phyloP scores from a whole-genome alignment of 768 basidiomycete genomes.

The Cyclocybe cylindracea region DNA sequence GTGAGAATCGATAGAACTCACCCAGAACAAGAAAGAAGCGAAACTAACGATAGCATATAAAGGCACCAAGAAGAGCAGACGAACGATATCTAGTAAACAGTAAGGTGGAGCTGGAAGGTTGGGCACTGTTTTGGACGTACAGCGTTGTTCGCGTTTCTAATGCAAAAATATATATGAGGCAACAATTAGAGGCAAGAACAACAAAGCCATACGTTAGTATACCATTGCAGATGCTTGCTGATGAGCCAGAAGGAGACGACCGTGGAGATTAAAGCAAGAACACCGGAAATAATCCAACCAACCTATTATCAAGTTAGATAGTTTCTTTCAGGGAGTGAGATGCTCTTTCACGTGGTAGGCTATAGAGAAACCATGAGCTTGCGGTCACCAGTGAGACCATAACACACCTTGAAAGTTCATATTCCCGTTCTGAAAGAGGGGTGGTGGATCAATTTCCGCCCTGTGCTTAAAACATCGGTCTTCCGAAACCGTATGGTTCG shows the following conservation, averaged over 20 bases:
- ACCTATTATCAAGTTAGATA: constrained; percentile 37
- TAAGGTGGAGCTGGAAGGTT: background rate
- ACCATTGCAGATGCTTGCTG: constrained; percentile 69
- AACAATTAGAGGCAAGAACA: background rate
- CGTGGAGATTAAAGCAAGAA: constrained; percentile 57
- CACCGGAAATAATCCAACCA: constrained; percentile 68
- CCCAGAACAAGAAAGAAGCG: constrained; percentile 74
- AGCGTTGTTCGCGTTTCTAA: constrained; percentile 71
- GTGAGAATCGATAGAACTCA: constrained; percentile 23
- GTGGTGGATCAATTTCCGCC: constrained; percentile 43
- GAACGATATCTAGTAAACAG: constrained; percentile 57
- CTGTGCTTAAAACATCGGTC: constrained; percentile 38
- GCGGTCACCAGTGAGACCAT: background rate
- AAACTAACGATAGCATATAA: constrained; percentile 71
- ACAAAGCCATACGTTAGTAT: constrained; percentile 55
- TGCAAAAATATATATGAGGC: background rate
- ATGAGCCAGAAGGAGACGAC: constrained; percentile 74
- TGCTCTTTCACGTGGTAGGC: constrained; percentile 53
- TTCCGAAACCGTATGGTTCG: constrained; percentile 10
- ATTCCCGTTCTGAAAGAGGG: constrained; percentile 63
- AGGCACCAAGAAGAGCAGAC: constrained; percentile 78
- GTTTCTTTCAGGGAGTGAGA: background rate
- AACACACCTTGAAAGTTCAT: constrained; percentile 59
- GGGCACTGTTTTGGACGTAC: constrained; percentile 31
- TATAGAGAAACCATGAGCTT: constrained; percentile 19